Evolutionary conservation across 441 rosid species (phyloP).

Genomic region (Pelargonium myrrhifolium): DNA sequence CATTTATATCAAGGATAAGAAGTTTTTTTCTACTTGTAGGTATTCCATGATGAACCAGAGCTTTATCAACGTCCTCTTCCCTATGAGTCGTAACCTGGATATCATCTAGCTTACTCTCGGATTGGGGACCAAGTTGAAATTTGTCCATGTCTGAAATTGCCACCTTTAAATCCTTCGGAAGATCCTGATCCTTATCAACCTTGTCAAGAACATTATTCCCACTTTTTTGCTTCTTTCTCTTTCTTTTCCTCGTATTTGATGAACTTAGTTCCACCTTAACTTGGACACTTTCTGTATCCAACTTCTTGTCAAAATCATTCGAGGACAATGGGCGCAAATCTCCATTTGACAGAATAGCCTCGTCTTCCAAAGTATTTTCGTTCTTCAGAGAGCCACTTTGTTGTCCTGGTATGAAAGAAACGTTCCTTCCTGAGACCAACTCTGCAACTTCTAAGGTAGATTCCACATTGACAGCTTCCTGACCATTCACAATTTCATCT

Average conservation of each 20-base stretch:
- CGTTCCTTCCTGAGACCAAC: no score
- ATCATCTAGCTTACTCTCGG: not conserved
- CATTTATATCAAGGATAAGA: conserved; percentile 41
- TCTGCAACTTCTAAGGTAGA: no score
- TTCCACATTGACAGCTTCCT: no score
- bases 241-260: not conserved
- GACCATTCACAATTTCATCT: no score
- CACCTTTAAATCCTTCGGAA: not conserved
- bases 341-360: conserved; percentile 1
- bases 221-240: not conserved
- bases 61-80: conserved; percentile 7
- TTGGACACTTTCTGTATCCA: not conserved
- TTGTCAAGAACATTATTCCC: not conserved
- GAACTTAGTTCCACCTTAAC: not conserved
- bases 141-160: not conserved
- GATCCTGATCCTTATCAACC: not conserved
- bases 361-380: conserved; percentile 7
- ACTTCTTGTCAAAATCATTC: not conserved
- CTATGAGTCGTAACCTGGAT: conserved; percentile 1
- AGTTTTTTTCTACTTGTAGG: conserved; percentile 26
- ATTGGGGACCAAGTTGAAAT: not conserved
- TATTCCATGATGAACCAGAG: not conserved
- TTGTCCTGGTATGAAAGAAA: conserved; percentile 9
- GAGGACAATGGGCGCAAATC: not conserved
- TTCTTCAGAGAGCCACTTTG: conserved; percentile 12